Evolutionary conservation across 306 rosid species (phyloP).

Genomic region (Cicer judaicum): DNA sequence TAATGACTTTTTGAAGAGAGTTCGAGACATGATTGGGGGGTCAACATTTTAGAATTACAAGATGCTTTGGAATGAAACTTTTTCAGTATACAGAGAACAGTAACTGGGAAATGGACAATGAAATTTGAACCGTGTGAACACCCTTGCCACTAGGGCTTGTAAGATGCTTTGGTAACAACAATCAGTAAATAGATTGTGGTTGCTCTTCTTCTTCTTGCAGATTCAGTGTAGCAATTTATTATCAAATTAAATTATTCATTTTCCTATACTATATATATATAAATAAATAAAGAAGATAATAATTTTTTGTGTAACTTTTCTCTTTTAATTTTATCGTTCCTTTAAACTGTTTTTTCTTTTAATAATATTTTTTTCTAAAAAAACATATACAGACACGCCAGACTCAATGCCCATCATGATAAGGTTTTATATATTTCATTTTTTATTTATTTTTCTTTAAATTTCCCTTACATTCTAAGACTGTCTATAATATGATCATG

Average conservation of each 20-base stretch:
- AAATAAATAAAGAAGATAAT: too few species aligned
- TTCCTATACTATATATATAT: too few species aligned
- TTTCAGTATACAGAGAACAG: neutral
- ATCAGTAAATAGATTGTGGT: conserved; percentile 48
- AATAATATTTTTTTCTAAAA: neutral
- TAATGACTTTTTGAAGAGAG: neutral
- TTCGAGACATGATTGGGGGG: conserved; percentile 28
- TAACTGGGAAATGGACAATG: conserved; percentile 7
- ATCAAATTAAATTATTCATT: too few species aligned
- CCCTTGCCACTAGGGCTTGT: conserved; percentile 29
- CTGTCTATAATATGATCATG: conserved; percentile 34
- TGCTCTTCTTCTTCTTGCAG: conserved; percentile 34
- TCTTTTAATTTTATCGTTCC: too few species aligned
- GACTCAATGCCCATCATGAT: too few species aligned
- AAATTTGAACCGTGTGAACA: neutral
- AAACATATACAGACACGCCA: too few species aligned
- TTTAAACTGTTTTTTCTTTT: neutral
- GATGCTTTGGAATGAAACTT: conserved; percentile 47
- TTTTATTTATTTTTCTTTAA: conserved; percentile 29
- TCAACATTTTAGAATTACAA: conserved; percentile 54
- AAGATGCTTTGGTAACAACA: conserved; percentile 61
- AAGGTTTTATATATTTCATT: too few species aligned
- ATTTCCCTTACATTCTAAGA: conserved; percentile 30
- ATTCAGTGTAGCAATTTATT: conserved; percentile 13
- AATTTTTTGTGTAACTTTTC: too few species aligned